phyloP scores from a whole-genome alignment of 2,329 filamentous ascomycete species.

The Colletotrichum lindemuthianum region DNA sequence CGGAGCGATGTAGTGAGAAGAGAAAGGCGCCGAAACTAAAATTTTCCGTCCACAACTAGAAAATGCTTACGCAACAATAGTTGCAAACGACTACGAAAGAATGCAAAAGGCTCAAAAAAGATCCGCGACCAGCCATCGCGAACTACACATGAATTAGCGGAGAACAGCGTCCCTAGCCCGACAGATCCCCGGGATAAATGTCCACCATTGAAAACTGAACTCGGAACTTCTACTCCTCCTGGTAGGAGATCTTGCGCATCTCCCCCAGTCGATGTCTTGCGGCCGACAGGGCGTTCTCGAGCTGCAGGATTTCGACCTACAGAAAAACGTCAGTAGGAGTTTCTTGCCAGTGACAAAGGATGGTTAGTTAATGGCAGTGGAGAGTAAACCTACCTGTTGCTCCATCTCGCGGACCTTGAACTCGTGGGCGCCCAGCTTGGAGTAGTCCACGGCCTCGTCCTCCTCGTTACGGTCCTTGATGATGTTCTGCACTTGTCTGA shows the following conservation, averaged over 20 bases:
- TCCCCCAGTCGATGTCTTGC: slow-evolving; percentile 89
- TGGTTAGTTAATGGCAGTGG: too few relatives aligned
- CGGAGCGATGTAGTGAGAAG: too few relatives aligned
- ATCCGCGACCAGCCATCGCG: background rate
- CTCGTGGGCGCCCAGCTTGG: slow-evolving; percentile 88
- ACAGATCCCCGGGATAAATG: too few relatives aligned
- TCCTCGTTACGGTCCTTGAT: slow-evolving; percentile 87
- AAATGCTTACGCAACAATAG: background rate
- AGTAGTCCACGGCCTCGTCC: slow-evolving; percentile 86
- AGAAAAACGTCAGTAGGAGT: slow-evolving; percentile 13
- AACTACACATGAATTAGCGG: background rate
- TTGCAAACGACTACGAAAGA: background rate
- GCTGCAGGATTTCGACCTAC: slow-evolving; percentile 94
- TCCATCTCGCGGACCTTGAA: slow-evolving; percentile 99
- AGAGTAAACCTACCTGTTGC: slow-evolving; percentile 78
- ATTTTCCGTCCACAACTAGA: background rate
- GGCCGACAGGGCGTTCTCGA: slow-evolving; percentile 85
- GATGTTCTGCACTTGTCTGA: slow-evolving; percentile 93
- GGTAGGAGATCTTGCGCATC: slow-evolving; percentile 98
- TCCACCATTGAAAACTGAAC: background rate
- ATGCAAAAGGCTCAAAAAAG: slow-evolving; percentile 1
- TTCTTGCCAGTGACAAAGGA: background rate
- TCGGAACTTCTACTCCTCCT: slow-evolving; percentile 68
- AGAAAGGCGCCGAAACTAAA: too few relatives aligned
- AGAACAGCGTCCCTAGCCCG: too few relatives aligned